Conservation (phyloP, 2,329 filamentous ascomycete genomes). For the Alternaria consortialis region DNA sequence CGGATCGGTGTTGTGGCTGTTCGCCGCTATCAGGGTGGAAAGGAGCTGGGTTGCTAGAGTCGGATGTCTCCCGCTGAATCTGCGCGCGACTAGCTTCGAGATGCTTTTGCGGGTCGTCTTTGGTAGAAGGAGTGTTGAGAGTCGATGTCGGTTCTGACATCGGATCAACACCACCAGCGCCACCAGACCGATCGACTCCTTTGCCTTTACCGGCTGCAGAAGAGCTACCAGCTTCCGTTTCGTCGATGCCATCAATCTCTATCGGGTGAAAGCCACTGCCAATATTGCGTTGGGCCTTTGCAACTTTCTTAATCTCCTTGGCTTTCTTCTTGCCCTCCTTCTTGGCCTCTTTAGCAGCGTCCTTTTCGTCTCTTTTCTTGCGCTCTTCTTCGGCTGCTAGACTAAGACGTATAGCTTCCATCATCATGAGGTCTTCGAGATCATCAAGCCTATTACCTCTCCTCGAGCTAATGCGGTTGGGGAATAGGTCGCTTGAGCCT, state of each 20-base stretch:
- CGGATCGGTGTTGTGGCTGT: conserved; percentile 65
- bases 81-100: conserved; percentile 57
- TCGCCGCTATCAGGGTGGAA: conserved; percentile 47
- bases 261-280: conserved; percentile 58
- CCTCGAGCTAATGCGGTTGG: conserved; percentile 61
- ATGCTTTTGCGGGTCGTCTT: conserved; percentile 55
- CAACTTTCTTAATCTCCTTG: conserved; percentile 70
- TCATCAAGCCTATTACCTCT: conserved; percentile 76
- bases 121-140: conserved; percentile 46
- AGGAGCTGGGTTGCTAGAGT: conserved; percentile 55
- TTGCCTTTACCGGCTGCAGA: conserved; percentile 57
- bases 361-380: conserved; percentile 84
- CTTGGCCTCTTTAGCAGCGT: conserved; percentile 82
- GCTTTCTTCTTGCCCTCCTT: conserved; percentile 81
- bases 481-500: conserved; percentile 47
- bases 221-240: conserved; percentile 37
- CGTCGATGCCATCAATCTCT: conserved; percentile 62
- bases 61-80: conserved; percentile 48
- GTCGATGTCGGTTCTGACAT: conserved; percentile 55
- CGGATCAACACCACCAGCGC: conserved; percentile 52
- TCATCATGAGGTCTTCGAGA: conserved; percentile 97
- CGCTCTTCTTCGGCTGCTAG: conserved; percentile 93
- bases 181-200: conserved; percentile 54
- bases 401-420: conserved; percentile 91
- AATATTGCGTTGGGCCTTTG: conserved; percentile 71